These are phyloP conservation scores for Echites panduratus DNA, from an alignment of 257 asterid genomes.

Conservation along the genomic window DNA sequence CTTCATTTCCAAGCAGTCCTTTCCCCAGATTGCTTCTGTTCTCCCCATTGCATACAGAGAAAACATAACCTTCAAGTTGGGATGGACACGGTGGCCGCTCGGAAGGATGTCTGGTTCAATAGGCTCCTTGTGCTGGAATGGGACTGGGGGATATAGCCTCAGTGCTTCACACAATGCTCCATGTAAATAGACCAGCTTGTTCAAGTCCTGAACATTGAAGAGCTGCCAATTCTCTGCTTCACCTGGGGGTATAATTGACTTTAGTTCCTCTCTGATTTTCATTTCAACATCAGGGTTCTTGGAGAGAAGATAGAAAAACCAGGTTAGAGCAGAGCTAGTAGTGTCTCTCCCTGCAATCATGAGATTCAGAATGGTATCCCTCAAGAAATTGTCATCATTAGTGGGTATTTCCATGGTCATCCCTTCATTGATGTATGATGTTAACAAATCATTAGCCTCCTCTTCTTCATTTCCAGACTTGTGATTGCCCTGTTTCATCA, in stretches of 20 bases:
- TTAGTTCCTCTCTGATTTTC: constrained; percentile 43
- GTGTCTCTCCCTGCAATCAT: constrained; percentile 77
- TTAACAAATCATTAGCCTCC: constrained; percentile 40
- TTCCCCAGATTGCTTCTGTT: constrained; percentile 55
- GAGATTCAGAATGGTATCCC: constrained; percentile 51
- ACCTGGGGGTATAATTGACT: constrained; percentile 11
- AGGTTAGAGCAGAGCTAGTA: constrained; percentile 57
- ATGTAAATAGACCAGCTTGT: constrained; percentile 44
- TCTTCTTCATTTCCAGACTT: constrained; percentile 8
- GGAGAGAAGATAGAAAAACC: constrained; percentile 59
- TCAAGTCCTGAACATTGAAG: constrained; percentile 34
- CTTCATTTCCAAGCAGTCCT: constrained; percentile 50
- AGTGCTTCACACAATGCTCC: constrained; percentile 55
- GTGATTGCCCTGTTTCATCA: not conserved
- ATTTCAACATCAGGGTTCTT: constrained; percentile 41
- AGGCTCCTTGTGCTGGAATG: constrained; percentile 59
- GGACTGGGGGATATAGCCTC: constrained; percentile 66
- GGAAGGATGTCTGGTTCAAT: constrained; percentile 40
- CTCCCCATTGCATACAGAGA: constrained; percentile 70
- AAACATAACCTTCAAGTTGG: constrained; percentile 40
- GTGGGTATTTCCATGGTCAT: constrained; percentile 13
- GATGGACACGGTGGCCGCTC: constrained; percentile 49
- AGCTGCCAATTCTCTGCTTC: constrained; percentile 20
- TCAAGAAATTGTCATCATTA: constrained; percentile 40
- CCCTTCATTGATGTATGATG: constrained; percentile 39